Base-by-base conservation (phyloP, 352 stramenopile genomes). In the Phytopythium cucurbitacearum region DNA sequence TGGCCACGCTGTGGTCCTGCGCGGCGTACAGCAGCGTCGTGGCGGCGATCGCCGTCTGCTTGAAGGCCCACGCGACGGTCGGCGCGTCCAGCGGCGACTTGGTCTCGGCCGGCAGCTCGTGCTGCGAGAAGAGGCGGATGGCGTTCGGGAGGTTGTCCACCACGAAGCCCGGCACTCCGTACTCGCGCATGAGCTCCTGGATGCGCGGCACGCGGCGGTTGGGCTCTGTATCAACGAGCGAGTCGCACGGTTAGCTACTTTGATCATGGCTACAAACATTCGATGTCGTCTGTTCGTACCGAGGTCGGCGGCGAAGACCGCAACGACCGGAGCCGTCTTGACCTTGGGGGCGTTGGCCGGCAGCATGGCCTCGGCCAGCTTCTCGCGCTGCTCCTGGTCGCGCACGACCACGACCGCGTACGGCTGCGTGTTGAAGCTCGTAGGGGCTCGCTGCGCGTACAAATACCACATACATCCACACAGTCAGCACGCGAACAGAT, bases 281-380 rank as follows among this genome's bases (percentile, higher is more conserved):
- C 11, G 15, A 11, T 2, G 3, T 3, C 34, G 52, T 13, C 13
- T 0, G 28, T 4, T 32, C 34, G 42, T 57, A 84, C 79, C 67
- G 15, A 89, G 64, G 51, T 95, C 83, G 4, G 80, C 79, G 5
- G 77, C 77, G 53, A 95, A 95, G 21, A 95, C 80, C 1, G 76
- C 83, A 8, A 90, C 71, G 0, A 94, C 69, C 0, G 85, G 81
- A 0, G 83, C 83, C 34, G 91, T 69, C 43, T 85, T 73, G 28
- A 94, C 81, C 59, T 89, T 90, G 50, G 65, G 60, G 38, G 46
- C 72, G 52, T 94, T 94, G 9, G 67, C 73, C 4, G 64, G 78
- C 36, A 94, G 72, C 85, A 95, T 95, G 15, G 77, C 77, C 12
- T 79, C 67, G 0, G 71, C 78, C 8, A 95, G 57, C 37, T 75